phyloP scores from a whole-genome alignment of 768 basidiomycete species.

The Cystobasidium onofrii region DNA sequence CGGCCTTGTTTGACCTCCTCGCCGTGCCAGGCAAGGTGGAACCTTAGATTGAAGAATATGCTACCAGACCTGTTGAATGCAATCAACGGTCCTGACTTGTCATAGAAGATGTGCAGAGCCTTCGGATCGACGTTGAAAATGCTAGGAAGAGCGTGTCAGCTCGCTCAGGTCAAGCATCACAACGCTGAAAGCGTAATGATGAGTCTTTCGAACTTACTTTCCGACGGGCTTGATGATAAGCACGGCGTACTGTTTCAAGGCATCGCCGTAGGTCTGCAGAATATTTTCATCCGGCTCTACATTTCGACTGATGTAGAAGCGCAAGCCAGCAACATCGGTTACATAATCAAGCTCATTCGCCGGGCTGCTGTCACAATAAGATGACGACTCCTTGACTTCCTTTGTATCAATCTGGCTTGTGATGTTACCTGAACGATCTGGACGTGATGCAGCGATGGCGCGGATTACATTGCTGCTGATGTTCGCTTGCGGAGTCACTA shows the following conservation, averaged over 20 bases:
- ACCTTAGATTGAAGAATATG: conserved; percentile 69
- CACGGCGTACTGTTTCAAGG: conserved; percentile 20
- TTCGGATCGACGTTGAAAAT: conserved; percentile 66
- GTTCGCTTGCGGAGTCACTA: conserved; percentile 35
- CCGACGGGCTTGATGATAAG: conserved; percentile 13
- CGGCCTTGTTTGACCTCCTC: conserved; percentile 55
- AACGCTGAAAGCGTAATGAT: no score
- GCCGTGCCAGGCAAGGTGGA: conserved; percentile 50
- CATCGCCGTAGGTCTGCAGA: background rate
- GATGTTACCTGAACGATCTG: conserved; percentile 45
- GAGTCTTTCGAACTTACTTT: no score
- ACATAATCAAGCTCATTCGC: conserved; percentile 27
- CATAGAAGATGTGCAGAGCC: conserved; percentile 79
- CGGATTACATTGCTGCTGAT: conserved; percentile 39
- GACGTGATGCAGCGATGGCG: conserved; percentile 45
- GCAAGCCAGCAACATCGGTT: conserved; percentile 34
- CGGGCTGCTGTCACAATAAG: conserved; percentile 40
- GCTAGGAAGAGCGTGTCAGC: conserved; percentile 54
- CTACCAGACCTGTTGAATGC: conserved; percentile 88
- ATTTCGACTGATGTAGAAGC: conserved; percentile 36
- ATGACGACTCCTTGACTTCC: conserved; percentile 46
- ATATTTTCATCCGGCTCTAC: conserved; percentile 30
- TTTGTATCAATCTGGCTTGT: conserved; percentile 43
- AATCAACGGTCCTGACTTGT: conserved; percentile 67
- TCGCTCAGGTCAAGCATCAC: no score